Percentiles rank a stretch among this genome's conserved stretches.
Evolutionary conservation across 306 rosid genomes (phyloP).

Genomic region (Geum urbanum): DNA sequence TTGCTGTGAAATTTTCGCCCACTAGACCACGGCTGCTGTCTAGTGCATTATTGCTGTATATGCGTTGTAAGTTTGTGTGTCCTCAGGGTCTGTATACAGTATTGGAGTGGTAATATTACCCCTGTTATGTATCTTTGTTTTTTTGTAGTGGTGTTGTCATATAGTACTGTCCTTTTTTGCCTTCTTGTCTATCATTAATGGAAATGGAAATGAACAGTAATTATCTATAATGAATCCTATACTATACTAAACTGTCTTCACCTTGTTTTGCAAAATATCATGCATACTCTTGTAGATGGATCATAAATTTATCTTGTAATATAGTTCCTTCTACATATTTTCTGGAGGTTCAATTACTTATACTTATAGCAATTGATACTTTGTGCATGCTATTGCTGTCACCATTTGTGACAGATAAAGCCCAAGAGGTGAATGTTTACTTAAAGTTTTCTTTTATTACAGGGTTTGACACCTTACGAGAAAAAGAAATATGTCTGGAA

Average conservation of each 20-base stretch:
- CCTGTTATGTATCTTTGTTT: background rate
- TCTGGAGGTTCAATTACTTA: slow-evolving; percentile 1
- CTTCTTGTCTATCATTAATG: background rate
- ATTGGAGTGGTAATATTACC: background rate
- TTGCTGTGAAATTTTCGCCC: background rate
- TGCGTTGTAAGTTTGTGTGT: background rate
- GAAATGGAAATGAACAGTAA: background rate
- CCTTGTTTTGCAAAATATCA: background rate
- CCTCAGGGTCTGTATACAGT: background rate
- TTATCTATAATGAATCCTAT: background rate
- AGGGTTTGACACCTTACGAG: slow-evolving; percentile 92
- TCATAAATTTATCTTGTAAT: background rate
- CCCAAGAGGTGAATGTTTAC: slow-evolving; percentile 9
- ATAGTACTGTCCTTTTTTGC: background rate
- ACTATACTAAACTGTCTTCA: background rate
- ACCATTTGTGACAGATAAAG: slow-evolving; percentile 2
- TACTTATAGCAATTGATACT: background rate
- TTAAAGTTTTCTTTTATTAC: slow-evolving; percentile 22
- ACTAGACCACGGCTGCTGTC: background rate
- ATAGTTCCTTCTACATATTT: background rate
- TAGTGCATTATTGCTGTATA: background rate
- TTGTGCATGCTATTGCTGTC: background rate
- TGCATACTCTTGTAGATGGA: background rate
- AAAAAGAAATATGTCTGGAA: slow-evolving; percentile 99
- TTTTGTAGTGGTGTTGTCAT: background rate